Evolutionary conservation across 345 rosid genomes (phyloP), one percentile per base, ranked within the genome.

Genomic region (Lumnitzera racemosa): DNA sequence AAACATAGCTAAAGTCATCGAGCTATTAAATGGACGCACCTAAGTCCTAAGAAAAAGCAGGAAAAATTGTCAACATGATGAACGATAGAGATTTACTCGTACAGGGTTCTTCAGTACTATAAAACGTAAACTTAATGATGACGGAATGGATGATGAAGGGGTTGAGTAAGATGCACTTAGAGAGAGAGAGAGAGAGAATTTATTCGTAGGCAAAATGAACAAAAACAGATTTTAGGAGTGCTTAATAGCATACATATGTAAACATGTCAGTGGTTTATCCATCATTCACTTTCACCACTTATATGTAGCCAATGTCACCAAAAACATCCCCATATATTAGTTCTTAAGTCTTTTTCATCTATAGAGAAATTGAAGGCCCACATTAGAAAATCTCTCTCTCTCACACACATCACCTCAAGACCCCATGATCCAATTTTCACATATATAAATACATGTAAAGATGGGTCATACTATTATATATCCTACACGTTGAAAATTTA

Each of bases 161-260:
- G 82, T 83, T 67, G 84, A 81, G 87, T 81, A 81, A 83, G 87
- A 70, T 86, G 85, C 89, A 86, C 65, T 51, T 59, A 67, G 76
- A 78, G 78, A 70, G 77, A 75, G 55, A 64, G 62, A 29, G 55
- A 64, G 62, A 29, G 69, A 68, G 70, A 72, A 67, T 76, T 70
- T 55, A 61, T 8, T 2, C 25, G 24, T 46, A 49, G 11, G n/a
- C 12, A 9, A 5, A 24, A 5, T 36, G 9, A 47, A 11, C 36
- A 20, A 55, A 20, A n/a, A 51, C 27, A 46, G 67, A 27, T 43
- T 27, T 46, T 17, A 31, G 41, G 46, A 61, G 56, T 61, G 43
- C 51, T 36, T 15, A 8, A 24, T 23, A 53, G 5, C 56, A 23
- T 66, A 51, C 61, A 61, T 31, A 63, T 64, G 69, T 54, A 49